Evolutionary conservation across 2,329 filamentous ascomycete species (phyloP), one percentile per base, ranked within the genome.

Genomic region (Aspergillus sp.): DNA sequence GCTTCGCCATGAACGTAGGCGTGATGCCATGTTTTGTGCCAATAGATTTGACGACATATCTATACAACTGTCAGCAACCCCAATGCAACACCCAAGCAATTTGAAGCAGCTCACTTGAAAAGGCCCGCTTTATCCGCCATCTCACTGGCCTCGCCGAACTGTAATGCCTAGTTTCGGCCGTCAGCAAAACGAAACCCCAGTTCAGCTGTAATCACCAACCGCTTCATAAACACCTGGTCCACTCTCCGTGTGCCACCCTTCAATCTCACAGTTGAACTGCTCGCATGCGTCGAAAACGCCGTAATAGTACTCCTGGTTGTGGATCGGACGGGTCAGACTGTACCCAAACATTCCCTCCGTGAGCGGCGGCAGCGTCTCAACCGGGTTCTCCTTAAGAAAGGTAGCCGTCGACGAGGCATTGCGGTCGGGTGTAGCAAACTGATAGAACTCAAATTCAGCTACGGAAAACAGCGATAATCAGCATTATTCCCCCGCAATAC

Each of bases 1-100:
- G 95, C 76, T 99, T 99, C 15, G 95, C 95, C 95, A 99, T 99
- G 81, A 99, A 99, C 76, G 91, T 96, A 0, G 95, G 95, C 0
- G 91, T 96, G 70, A 99, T 96, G 64, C 91, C 91, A 72, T 92
- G 90, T 70, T 91, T 89, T 56, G 87, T 89, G 45, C 90, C 91
- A 40, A 96, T 85, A 9, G 91, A 92, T 77, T 96, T 97, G 64
- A 96, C 92, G 19, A 90, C 87, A 67, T 96, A 90, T 73, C 84
- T 86, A 15, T 15, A 19, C 27, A 31, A 31, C 31, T 11, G 49
- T 69, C 51, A 69, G 49, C 43, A 51, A 37, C n/a, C 35, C 27
- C 19, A 41, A 6, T 37, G 35, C 35, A 52, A 48, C 19, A 37
- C 14, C 6, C 8, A 23, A 39, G 5, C 53, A 43, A 48, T 6